Base-by-base conservation (phyloP, 176 grass and related monocot species). In the Panicum miliaceum region DNA sequence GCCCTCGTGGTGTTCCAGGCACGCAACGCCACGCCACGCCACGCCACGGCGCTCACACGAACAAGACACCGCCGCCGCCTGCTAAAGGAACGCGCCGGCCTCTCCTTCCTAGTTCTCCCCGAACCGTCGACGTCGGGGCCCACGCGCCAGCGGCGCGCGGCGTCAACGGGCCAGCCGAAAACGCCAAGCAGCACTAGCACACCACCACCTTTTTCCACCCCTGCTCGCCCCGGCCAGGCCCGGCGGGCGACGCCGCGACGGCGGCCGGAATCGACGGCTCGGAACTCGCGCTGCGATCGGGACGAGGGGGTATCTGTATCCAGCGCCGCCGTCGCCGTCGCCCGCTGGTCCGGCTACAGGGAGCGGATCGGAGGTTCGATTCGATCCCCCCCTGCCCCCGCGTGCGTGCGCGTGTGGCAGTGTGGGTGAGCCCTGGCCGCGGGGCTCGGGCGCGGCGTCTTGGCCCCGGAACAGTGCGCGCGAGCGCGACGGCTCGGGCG, bases 351-450 rank as follows among this genome's bases (percentile, higher is more conserved):
- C 22, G 6, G 12, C 66, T 27, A 23, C 63, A 34, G 63, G 32
- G 43, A 72, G 14, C 43, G 43, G 14, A 32, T 72, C 69, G 69
- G 23, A 73, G 69, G 23, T 73, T 72, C 69, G 38, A 43, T 71
- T 16, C 23, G n/a, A 14, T 9, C 19, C 19, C 22, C 40, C 3
- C 18, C 16, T 16, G 12, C 5, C 12, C 5, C 3, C 23, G 11
- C 11, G 26, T 4, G 29, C 61, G 60, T 12, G 29, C 32, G 14
- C 32, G 8, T 4, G 26, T 23, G 52, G 52, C 18, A 3, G 5
- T 58, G 56, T n/a, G 22, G 56, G 13, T 48, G 46, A 13, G 46
- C 46, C 12, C 5, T 67, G 5, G 35, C 64, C 64, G 32, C 32
- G 13, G 23, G 20, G 59, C 19, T 35, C 20, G 29, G 42, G 35